Evolutionary conservation across 1,284 basidiomycete species (phyloP).

Genomic region (Pterula multifida): DNA sequence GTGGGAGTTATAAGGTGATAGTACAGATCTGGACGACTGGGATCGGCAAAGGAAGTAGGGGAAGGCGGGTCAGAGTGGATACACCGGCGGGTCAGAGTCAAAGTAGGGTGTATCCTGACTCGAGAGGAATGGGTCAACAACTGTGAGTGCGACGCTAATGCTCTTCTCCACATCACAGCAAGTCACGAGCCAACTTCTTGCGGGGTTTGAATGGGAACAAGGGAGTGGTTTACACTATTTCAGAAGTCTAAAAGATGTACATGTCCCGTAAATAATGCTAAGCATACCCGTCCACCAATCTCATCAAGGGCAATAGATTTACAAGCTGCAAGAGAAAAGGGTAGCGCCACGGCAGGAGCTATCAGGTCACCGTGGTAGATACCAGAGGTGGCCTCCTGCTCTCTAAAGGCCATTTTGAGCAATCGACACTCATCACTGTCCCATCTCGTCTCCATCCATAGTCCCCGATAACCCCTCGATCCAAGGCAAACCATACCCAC

Average conservation of each 20-base stretch:
- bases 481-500: slow-evolving; percentile 35
- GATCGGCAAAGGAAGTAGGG: slow-evolving; percentile 23
- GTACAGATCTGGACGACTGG: slow-evolving; percentile 49
- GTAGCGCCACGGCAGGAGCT: slow-evolving; percentile 28
- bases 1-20: slow-evolving; percentile 53
- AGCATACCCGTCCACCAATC: slow-evolving; percentile 31
- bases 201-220: too few relatives aligned
- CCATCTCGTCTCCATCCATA: slow-evolving; percentile 41
- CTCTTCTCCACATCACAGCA: too few relatives aligned
- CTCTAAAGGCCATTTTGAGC: slow-evolving; percentile 29
- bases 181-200: too few relatives aligned
- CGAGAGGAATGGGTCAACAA: too few relatives aligned
- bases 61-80: not conserved
- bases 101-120: too few relatives aligned
- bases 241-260: slow-evolving; percentile 39
- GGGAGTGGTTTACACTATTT: too few relatives aligned
- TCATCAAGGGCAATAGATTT: slow-evolving; percentile 39
- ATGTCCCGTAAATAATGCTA: slow-evolving; percentile 36
- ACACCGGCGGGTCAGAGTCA: too few relatives aligned
- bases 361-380: slow-evolving; percentile 22
- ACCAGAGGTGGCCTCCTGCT: slow-evolving; percentile 9
- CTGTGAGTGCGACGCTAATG: too few relatives aligned
- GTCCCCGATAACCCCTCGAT: slow-evolving; percentile 29
- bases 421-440: slow-evolving; percentile 33
- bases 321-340: slow-evolving; percentile 31